Base-by-base conservation (phyloP, 345 rosid genomes). In the Brassica cretica region DNA sequence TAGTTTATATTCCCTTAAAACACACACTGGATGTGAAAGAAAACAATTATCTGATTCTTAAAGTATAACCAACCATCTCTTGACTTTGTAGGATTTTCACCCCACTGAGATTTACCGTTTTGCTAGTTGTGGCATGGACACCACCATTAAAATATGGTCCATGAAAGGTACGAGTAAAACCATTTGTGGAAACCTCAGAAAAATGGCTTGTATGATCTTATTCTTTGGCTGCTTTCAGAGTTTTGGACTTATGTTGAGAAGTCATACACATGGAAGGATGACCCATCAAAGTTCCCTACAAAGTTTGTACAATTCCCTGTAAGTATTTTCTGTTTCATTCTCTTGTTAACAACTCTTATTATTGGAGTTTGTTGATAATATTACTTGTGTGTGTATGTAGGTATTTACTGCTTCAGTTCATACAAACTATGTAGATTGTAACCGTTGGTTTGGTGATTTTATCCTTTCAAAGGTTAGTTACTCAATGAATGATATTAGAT, bases 51-150 rank as follows among this genome's bases (percentile, higher is more conserved):
- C 72, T 14, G 44, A 27, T 69, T 37, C 24, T 6, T 16, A 16
- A 15, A 7, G 18, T 53, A 16, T 53, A 53, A 53, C 24, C 60
- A 53, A 53, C 24, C 60, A 53, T 53, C 60, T 56, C 67, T 64
- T 70, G 79, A 64, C 70, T 71, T 64, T 85, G 72, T 80, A 94
- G 98, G 98, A 94, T 77, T 94, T 94, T 83, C 98, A 94, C 83
- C 98, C 98, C 25, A 86, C 97, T 33, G 96, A 94, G 81, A 88
- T 89, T 16, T 84, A 87, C 79, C 90, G 94, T 9, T 89, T 92
- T 69, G 90, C 96, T 81, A 94, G 98, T 73, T 94, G 98, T 85
- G 98, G 98, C 69, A 94, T 94, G 98, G 98, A 92, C 85, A 94
- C 92, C 81, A 92, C 98, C 21, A 93, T 94, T 61, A 94, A 93